Conservation (phyloP, 306 rosid genomes). For the Pachyrhizus erosus region DNA sequence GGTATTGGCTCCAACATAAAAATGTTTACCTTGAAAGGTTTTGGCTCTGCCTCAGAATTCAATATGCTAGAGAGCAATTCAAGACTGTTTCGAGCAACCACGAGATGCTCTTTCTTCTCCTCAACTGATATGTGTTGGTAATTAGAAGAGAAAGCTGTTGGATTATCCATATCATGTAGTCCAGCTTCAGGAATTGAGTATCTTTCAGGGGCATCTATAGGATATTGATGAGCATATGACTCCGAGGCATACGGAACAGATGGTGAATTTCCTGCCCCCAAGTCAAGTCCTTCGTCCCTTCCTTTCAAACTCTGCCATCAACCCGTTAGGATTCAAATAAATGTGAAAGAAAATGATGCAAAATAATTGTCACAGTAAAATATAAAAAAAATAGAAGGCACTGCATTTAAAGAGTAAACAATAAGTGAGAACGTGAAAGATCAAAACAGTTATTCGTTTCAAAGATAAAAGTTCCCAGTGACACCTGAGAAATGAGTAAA, state of each 20-base stretch:
- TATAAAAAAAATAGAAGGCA: slow-evolving; percentile 2
- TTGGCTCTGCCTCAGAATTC: slow-evolving; percentile 69
- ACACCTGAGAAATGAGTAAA: slow-evolving; percentile 4
- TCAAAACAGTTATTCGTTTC: neutral
- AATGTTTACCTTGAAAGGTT: slow-evolving; percentile 68
- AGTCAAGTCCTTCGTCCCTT: slow-evolving; percentile 48
- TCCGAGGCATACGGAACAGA: slow-evolving; percentile 56
- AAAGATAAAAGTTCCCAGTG: neutral
- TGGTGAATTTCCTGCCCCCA: slow-evolving; percentile 52
- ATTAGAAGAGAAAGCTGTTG: slow-evolving; percentile 50
- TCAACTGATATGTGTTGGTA: slow-evolving; percentile 55
- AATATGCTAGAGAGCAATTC: slow-evolving; percentile 77
- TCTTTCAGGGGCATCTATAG: slow-evolving; percentile 61
- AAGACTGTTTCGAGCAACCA: slow-evolving; percentile 77
- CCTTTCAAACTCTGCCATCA: slow-evolving; percentile 72
- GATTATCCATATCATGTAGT: slow-evolving; percentile 42
- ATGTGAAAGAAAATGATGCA: slow-evolving; percentile 1
- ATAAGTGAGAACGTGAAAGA: slow-evolving; percentile 21
- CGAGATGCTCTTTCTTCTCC: slow-evolving; percentile 73
- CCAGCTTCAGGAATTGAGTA: slow-evolving; percentile 65
- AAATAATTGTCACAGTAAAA: neutral
- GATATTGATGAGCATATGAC: slow-evolving; percentile 46
- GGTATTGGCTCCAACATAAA: neutral
- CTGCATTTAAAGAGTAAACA: neutral
- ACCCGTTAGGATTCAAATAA: slow-evolving; percentile 21